phyloP scores from a whole-genome alignment of 441 rosid genomes.

The Pelargonium cotyledonis region DNA sequence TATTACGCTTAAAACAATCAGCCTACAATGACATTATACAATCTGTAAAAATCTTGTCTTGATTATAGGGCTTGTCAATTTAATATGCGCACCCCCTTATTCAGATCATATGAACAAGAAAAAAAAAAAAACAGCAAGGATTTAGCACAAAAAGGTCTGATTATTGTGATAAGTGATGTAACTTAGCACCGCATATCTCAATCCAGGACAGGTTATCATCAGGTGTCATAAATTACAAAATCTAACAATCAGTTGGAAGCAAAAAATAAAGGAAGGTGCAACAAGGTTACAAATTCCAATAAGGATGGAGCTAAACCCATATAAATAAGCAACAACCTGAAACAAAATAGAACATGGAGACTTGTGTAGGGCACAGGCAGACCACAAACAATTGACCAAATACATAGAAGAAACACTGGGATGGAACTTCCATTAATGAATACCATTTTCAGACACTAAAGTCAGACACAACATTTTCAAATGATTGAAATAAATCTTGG shows the following conservation, averaged over 20 bases:
- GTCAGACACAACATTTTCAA: not conserved
- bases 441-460: not conserved
- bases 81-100: too few relatives aligned
- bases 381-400: not conserved
- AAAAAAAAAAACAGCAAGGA: not conserved
- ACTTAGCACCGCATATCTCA: not conserved
- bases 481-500: not conserved
- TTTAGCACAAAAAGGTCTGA: not conserved
- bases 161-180: not conserved
- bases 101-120: too few relatives aligned
- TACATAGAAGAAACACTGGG: not conserved
- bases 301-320: not conserved
- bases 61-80: too few relatives aligned
- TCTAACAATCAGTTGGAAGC: not conserved
- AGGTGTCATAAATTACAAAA: not conserved
- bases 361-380: too few relatives aligned
- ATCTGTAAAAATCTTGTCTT: too few relatives aligned
- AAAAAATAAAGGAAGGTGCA: not conserved
- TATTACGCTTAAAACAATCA: not conserved
- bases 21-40: not conserved
- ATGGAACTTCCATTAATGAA: not conserved
- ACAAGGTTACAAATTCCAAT: not conserved
- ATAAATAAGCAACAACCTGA: not conserved
- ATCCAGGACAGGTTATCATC: not conserved
- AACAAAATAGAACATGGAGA: not conserved